Evolutionary conservation across 495 filamentous ascomycete genomes (phyloP), one percentile per base, ranked within the genome.

Genomic region (Bathelium albidoporum): DNA sequence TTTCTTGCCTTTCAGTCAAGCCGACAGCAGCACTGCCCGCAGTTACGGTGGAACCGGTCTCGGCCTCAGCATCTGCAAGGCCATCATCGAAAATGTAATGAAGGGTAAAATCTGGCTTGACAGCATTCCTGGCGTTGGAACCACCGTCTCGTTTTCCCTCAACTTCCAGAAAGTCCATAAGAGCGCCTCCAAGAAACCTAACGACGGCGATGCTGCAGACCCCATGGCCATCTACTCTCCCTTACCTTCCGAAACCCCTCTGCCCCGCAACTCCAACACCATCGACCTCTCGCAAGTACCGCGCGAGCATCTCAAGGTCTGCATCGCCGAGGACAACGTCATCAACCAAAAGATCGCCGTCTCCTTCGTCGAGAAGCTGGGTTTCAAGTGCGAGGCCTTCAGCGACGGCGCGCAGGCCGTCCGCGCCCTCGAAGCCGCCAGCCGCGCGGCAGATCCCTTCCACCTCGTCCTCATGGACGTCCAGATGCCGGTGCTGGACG

Each of bases 331-430:
- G 72, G 91, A 95, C 74, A 96, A 96, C 66, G 83, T 85, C 2
- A 94, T 96, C 76, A 95, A 95, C 66, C 88, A 91, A 68, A 89
- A 87, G 73, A 96, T 96, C 65, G 91, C 91, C 18, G 86, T 95
- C 64, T 89, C 90, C 67, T 96, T 94, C 70, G 89, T 95, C 60
- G 82, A 84, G 58, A 88, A 87, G 44, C 83, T 96, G 24, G 90
- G 90, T 20, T 89, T 95, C 69, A 82, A 85, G 63, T 86, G 85
- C 65, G 87, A 92, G 73, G 89, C 91, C 22, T 95, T 88, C 73
- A 88, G 86, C 64, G 92, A 96, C 68, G 91, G 91, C 1, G 80
- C 84, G 36, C 89, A 91, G 71, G 89, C 90, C 3, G 88, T 96
- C 32, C 90, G 95, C 69, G 91, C 90, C 3, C 77, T 96, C 16